Percentiles rank a stretch among this genome's conserved stretches.
Evolutionary conservation across 306 rosid genomes (phyloP).

Genomic region (Corylus avellana): DNA sequence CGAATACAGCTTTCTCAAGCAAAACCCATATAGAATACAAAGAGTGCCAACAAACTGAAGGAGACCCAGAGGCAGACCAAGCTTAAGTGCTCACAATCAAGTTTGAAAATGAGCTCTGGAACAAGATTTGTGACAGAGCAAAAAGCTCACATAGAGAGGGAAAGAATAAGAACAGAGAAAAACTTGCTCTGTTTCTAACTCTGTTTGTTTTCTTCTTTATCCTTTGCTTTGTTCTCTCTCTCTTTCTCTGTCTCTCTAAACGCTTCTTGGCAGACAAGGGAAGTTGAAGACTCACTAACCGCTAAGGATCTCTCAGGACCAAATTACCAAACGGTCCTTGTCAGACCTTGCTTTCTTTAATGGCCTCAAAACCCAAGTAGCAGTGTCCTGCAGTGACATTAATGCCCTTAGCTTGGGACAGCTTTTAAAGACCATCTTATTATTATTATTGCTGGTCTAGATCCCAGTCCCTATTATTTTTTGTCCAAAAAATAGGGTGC

Average conservation of each 20-base stretch:
- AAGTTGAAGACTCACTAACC: conserved; percentile 68
- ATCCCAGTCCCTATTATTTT: no score
- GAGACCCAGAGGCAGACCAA: conserved; percentile 19
- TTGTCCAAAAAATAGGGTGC: no score
- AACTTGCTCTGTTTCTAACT: conserved; percentile 23
- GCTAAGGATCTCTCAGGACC: conserved; percentile 38
- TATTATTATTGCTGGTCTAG: no score
- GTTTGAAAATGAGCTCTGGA: conserved; percentile 1
- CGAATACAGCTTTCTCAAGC: conserved; percentile 19
- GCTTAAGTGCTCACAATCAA: not conserved
- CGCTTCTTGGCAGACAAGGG: conserved; percentile 76
- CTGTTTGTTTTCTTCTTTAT: conserved; percentile 53
- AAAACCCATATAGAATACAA: conserved; percentile 38
- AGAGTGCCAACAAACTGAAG: conserved; percentile 19
- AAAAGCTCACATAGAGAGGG: not conserved
- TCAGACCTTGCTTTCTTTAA: conserved; percentile 31
- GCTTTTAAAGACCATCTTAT: no score
- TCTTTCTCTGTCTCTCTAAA: conserved; percentile 25
- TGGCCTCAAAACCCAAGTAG: conserved; percentile 24
- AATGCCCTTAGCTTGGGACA: conserved; percentile 27
- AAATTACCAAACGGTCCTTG: conserved; percentile 59
- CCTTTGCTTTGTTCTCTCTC: conserved; percentile 34
- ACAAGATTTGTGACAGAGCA: conserved; percentile 2
- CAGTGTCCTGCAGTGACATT: conserved; percentile 33
- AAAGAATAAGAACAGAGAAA: conserved; percentile 40